These are phyloP conservation scores for Fomitopsis serialis DNA, from an alignment of 768 basidiomycete genomes.

Conservation along the genomic window DNA sequence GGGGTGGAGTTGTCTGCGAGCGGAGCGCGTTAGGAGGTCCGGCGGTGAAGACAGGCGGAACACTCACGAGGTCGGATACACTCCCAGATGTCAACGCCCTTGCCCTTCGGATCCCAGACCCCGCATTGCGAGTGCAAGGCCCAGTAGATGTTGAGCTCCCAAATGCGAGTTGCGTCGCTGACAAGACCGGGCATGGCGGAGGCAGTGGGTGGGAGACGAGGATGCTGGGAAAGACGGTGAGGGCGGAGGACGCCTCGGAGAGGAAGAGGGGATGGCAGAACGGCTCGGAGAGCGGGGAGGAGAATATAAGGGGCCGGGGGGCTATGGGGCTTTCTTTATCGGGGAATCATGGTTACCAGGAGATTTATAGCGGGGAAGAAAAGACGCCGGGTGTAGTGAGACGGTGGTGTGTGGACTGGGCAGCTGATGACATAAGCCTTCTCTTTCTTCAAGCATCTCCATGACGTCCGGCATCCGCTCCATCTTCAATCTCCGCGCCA, in stretches of 20 bases:
- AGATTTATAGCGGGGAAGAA: constrained; percentile 5
- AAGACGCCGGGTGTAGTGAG: constrained; percentile 1
- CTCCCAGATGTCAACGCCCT: constrained; percentile 73
- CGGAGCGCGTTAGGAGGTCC: constrained; percentile 1
- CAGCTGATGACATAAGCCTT: not conserved
- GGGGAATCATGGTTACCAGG: constrained; percentile 3
- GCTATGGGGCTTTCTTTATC: not conserved
- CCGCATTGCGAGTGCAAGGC: constrained; percentile 60
- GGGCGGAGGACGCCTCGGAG: not conserved
- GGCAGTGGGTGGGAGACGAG: not conserved
- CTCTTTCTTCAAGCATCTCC: not conserved
- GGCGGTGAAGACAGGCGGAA: constrained; percentile 3
- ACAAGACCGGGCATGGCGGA: constrained; percentile 41
- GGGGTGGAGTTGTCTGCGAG: constrained; percentile 53
- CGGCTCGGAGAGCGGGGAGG: not conserved
- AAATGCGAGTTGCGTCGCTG: constrained; percentile 61
- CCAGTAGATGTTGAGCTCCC: constrained; percentile 69
- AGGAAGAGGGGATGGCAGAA: not conserved
- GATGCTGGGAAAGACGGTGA: not conserved
- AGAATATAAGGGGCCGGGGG: not conserved
- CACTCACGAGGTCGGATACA: constrained; percentile 64
- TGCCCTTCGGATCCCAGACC: constrained; percentile 61
- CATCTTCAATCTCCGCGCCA: not conserved
- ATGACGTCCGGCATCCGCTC: constrained; percentile 1
- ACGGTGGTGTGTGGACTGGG: not conserved